Base-by-base conservation (phyloP, 2,329 filamentous ascomycete genomes). In the Xylariaceae sp. region DNA sequence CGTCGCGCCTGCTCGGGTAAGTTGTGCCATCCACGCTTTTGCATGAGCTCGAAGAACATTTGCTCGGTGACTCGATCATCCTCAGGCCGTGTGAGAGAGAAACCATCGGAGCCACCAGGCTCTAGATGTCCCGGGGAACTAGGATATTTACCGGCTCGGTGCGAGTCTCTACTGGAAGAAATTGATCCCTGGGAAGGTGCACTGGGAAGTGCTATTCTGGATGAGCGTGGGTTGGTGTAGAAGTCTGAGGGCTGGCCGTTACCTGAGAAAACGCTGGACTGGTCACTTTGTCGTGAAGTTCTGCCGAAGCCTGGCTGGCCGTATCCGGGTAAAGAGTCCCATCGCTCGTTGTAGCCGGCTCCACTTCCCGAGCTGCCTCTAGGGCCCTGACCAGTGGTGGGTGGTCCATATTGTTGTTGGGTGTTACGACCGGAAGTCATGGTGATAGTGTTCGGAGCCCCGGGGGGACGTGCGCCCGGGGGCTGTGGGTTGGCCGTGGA, bases 21-120 rank as follows among this genome's bases (percentile, higher is more conserved):
- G 74, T 95, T 95, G 77, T 96, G 94, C 90, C 92, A 97, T 65
- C 93, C 94, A 76, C 94, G 86, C 77, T 97, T 97, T 71, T 96
- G 90, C 94, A 99, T 97, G 65, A 99, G 78, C 55, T 91, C 88
- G 69, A 92, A 80, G 71, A 97, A 97, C 79, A 96, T 90, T 70
- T 92, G 87, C 72, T 97, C 91, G 51, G 97, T 89, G 11, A 96
- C 78, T 60, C 86, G 84, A 70, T 95, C 91, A 72, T 95, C 89
- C 56, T 86, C 82, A 13, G 91, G 91, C 68, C 88, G 85, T 51
- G 86, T 82, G 55, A 94, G 83, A 63, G 86, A 75, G 66, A 85
- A 84, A 23, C 77, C 78, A 44, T 84, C 82, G 64, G 76, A 74
- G 44, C 74, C 72, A 50, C 72, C 72, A 10, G 67, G 65, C 56